Evolutionary conservation across 768 basidiomycete genomes (phyloP).

Genomic region (Sarcodon sp.): DNA sequence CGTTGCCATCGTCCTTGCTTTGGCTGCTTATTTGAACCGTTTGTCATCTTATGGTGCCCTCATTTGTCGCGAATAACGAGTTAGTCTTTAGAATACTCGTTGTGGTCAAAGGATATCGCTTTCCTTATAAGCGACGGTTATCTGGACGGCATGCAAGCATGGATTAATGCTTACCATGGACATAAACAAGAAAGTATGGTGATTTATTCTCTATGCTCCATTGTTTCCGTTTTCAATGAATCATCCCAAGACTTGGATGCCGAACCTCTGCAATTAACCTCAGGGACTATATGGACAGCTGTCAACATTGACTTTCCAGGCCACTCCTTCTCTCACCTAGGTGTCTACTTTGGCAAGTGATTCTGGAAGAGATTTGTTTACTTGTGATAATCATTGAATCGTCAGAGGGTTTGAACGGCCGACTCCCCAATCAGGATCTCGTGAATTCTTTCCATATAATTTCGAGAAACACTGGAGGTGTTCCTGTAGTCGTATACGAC

Average conservation of each 20-base stretch:
- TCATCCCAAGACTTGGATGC: constrained; percentile 43
- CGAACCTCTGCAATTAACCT: constrained; percentile 47
- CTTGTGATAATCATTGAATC: constrained; percentile 1
- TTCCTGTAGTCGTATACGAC: constrained; percentile 76
- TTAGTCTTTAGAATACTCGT: constrained; percentile 51
- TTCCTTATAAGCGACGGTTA: constrained; percentile 85
- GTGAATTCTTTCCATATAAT: constrained; percentile 73
- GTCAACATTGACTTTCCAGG: constrained; percentile 92
- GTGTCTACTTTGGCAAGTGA: constrained; percentile 79
- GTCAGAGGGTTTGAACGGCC: constrained; percentile 88
- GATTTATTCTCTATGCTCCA: background rate
- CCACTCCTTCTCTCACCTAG: constrained; percentile 92
- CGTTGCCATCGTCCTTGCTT: constrained; percentile 67
- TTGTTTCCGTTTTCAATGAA: background rate
- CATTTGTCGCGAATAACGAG: background rate
- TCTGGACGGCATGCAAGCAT: constrained; percentile 87
- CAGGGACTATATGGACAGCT: constrained; percentile 93
- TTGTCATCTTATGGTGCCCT: constrained; percentile 9
- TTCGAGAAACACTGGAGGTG: constrained; percentile 56
- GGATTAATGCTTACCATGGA: constrained; percentile 77
- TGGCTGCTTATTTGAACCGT: constrained; percentile 85
- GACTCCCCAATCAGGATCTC: constrained; percentile 92
- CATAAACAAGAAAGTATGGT: constrained; percentile 47
- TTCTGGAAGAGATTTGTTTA: background rate
- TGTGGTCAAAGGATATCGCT: constrained; percentile 93